Conservation (phyloP, 805 yeast species). For the Pichia heedii region DNA sequence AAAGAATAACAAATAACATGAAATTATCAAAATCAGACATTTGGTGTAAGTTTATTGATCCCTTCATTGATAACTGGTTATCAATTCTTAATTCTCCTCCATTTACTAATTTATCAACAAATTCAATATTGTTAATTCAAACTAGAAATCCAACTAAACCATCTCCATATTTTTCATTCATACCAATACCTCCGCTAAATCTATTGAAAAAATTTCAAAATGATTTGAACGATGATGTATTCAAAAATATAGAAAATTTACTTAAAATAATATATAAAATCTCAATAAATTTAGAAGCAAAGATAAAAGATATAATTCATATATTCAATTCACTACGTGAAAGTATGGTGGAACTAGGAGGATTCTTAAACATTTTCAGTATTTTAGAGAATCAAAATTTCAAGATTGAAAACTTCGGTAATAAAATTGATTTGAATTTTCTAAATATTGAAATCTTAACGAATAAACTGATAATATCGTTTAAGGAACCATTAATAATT, state of each 20-base stretch:
- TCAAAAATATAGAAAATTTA: constrained; percentile 21
- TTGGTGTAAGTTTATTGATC: constrained; percentile 41
- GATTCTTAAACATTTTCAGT: constrained; percentile 47
- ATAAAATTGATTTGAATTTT: constrained; percentile 41
- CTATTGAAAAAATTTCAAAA: constrained; percentile 22
- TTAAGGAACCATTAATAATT: constrained; percentile 46
- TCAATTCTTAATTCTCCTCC: constrained; percentile 31
- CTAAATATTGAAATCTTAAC: constrained; percentile 39
- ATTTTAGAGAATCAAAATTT: constrained; percentile 31
- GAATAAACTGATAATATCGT: constrained; percentile 29
- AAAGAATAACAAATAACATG: constrained; percentile 29
- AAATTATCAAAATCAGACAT: constrained; percentile 30
- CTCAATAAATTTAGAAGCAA: constrained; percentile 26
- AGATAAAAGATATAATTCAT: constrained; percentile 31
- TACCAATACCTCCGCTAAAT: constrained; percentile 34
- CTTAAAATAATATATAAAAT: constrained; percentile 11
- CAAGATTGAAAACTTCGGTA: constrained; percentile 42
- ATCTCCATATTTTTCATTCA: constrained; percentile 37
- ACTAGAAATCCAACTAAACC: constrained; percentile 44
- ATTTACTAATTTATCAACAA: constrained; percentile 37
- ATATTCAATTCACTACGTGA: constrained; percentile 32
- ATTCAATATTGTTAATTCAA: constrained; percentile 39
- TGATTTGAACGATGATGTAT: constrained; percentile 17
- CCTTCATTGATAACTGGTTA: constrained; percentile 42
- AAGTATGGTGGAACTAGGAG: constrained; percentile 43